A percentile compares a stretch with the other conserved stretches of the same genome.
phyloP scores from a whole-genome alignment of 1,284 basidiomycete species.

The Golubevia pallescens region DNA sequence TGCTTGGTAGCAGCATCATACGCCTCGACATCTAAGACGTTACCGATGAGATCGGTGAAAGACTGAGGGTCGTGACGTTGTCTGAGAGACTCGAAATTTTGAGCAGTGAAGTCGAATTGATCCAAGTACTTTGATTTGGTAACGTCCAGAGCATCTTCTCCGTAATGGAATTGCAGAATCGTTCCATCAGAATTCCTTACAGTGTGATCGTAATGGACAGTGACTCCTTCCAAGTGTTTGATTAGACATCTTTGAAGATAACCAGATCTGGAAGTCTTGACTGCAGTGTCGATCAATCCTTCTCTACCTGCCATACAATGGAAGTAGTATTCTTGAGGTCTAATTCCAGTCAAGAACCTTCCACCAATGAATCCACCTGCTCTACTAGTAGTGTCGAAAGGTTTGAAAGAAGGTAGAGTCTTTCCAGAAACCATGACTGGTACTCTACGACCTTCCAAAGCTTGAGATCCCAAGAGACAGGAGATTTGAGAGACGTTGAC shows the following conservation, averaged over 20 bases:
- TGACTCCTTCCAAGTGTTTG: slow-evolving; percentile 96
- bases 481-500: slow-evolving; percentile 99
- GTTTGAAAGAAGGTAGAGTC: slow-evolving; percentile 93
- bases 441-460: slow-evolving; percentile 95
- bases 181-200: slow-evolving; percentile 93
- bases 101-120: slow-evolving; percentile 90
- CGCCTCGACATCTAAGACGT: too few relatives aligned
- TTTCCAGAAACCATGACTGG: slow-evolving; percentile 99
- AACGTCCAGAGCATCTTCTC: slow-evolving; percentile 94
- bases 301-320: slow-evolving; percentile 99
- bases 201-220: slow-evolving; percentile 97
- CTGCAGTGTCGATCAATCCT: slow-evolving; percentile 98
- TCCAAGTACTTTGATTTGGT: slow-evolving; percentile 73
- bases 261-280: slow-evolving; percentile 97
- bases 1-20: slow-evolving; percentile 65
- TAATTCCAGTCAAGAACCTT: slow-evolving; percentile 97
- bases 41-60: too few relatives aligned
- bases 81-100: slow-evolving; percentile 82
- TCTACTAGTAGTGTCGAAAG: slow-evolving; percentile 95
- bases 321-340: slow-evolving; percentile 99
- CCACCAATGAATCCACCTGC: slow-evolving; percentile 99
- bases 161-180: slow-evolving; percentile 95
- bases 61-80: slow-evolving; percentile 64
- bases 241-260: slow-evolving; percentile 98
- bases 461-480: slow-evolving; percentile 94